Base-by-base conservation (phyloP, 768 basidiomycete genomes). In the Leucogyrophana mollusca region DNA sequence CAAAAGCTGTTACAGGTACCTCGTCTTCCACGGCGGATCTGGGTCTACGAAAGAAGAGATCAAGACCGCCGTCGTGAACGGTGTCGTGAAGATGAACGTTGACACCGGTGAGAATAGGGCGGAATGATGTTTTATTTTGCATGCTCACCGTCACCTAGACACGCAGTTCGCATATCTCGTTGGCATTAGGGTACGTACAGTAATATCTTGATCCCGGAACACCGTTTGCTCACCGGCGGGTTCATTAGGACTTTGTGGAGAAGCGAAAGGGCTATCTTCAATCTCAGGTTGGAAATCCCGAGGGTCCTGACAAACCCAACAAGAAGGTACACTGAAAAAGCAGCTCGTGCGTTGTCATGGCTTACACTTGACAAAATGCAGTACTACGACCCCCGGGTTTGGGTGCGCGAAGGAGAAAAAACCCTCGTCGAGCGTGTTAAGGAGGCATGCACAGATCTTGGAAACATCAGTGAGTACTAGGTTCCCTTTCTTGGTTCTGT, bases 351-450 rank as follows among this genome's bases (percentile, higher is more conserved):
- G n/a, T n/a, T n/a, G n/a, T n/a, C n/a, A n/a, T n/a, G 3, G 27
- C 46, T 49, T 13, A 52, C 14, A n/a, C 40, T 22, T 52, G 51
- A 25, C 9, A 17, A 9, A 22, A 35, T 33, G 16, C 54, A 85
- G 84, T 84, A 69, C 75, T 92, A 92, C 73, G 90, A 93, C 67
- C 90, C 90, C 37, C 87, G 92, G 73, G 85, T 91, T 45, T 95
- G 93, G 93, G 90, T 95, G 43, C 86, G 92, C 60, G 90, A 93
- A 71, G 91, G 90, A 57, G 90, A 95, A 73, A 90, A 91, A 80
- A 91, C 90, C 20, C 78, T 94, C 52, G 47, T 66, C 48, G 76
- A 65, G 49, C 87, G 93, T 62, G 88, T 93, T 71, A 87, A 90
- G 75, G 83, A 86, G 65, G 90, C 93, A 8, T 90, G 89, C 72